Percentiles rank a stretch among this genome's conserved stretches.
Evolutionary conservation across 257 asterid genomes (phyloP).

Genomic region (Solanum rostratum): DNA sequence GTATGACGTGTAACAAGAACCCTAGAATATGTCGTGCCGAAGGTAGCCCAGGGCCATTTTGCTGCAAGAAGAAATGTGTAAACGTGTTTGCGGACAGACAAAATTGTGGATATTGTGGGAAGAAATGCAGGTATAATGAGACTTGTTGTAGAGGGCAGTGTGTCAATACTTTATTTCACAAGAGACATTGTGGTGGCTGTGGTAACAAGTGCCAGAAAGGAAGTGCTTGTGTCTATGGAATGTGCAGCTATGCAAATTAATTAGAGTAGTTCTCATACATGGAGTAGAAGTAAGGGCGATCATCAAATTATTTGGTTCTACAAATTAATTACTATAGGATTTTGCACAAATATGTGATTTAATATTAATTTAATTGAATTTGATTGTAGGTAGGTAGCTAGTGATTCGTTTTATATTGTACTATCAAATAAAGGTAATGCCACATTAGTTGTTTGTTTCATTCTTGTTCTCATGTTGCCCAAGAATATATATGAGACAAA

Average conservation of each 20-base stretch:
- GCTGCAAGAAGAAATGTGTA: constrained; percentile 60
- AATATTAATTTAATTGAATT: background rate
- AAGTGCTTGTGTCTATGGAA: constrained; percentile 34
- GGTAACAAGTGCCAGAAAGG: constrained; percentile 33
- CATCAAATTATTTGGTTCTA: background rate
- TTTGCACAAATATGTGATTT: no score
- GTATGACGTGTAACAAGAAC: constrained; percentile 32
- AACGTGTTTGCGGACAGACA: constrained; percentile 20
- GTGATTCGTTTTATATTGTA: background rate
- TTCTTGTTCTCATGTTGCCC: background rate
- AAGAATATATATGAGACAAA: no score
- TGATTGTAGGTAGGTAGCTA: background rate
- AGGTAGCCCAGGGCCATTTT: constrained; percentile 55
- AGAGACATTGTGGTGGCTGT: constrained; percentile 62
- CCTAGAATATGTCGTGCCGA: constrained; percentile 31
- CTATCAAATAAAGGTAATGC: background rate
- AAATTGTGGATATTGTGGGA: constrained; percentile 63
- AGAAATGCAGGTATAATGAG: constrained; percentile 38
- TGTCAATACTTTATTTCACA: constrained; percentile 24
- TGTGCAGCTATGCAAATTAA: constrained; percentile 52
- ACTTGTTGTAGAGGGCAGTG: constrained; percentile 63
- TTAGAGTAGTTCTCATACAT: background rate
- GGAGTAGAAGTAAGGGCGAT: background rate
- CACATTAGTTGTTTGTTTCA: background rate
- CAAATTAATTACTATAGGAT: no score